Conservation (phyloP, 2,329 filamentous ascomycete species). For the Graphium sp. region DNA sequence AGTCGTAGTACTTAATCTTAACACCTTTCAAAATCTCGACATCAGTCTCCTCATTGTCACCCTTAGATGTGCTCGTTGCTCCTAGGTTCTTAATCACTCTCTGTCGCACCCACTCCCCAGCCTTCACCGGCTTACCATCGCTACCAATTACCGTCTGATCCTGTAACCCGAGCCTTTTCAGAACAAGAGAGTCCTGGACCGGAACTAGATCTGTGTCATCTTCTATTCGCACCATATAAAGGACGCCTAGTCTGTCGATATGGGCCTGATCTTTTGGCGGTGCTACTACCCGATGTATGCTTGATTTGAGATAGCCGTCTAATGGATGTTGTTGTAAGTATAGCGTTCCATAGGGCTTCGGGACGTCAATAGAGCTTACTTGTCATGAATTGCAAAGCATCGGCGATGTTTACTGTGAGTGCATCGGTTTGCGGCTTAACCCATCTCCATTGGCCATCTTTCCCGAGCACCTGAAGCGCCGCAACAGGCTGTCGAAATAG, state of each 20-base stretch:
- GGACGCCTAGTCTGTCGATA: conserved; percentile 21
- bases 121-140: conserved; percentile 10
- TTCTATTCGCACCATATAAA: conserved; percentile 26
- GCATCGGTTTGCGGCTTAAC: conserved; percentile 13
- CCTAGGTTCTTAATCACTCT: conserved; percentile 8
- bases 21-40: conserved; percentile 14
- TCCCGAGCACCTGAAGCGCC: conserved; percentile 28
- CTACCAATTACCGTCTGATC: conserved; percentile 6
- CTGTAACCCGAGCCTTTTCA: conserved; percentile 14
- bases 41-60: conserved; percentile 11
- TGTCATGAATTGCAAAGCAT: conserved; percentile 25
- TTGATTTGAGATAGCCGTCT: conserved; percentile 17
- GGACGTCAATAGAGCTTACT: conserved; percentile 8
- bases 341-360: neutral
- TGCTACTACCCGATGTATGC: conserved; percentile 15
- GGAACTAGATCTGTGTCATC: conserved; percentile 13
- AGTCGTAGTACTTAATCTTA: conserved; percentile 16
- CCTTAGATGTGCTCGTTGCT: conserved; percentile 9
- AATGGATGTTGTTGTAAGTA: neutral
- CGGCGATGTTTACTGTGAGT: conserved; percentile 29
- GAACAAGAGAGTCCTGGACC: conserved; percentile 10
- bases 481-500: conserved; percentile 39
- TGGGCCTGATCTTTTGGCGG: conserved; percentile 17
- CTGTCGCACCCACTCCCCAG: conserved; percentile 13
- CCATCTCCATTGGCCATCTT: conserved; percentile 19